These are phyloP conservation scores for Ascoidea tarda DNA, from an alignment of 805 yeast genomes.

Conservation along the genomic window DNA sequence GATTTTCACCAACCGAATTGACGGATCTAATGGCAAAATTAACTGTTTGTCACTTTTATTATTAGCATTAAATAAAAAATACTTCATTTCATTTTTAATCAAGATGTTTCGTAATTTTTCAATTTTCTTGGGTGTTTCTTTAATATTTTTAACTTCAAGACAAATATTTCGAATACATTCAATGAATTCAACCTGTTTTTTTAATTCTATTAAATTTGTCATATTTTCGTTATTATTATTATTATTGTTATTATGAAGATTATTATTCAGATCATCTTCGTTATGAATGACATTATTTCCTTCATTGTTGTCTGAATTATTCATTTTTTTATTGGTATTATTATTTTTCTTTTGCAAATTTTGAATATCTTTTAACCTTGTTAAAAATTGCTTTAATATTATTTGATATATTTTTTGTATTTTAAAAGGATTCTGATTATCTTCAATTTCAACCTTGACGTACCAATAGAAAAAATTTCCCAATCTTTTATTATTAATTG, in stretches of 20 bases:
- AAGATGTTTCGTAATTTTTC: slow-evolving; percentile 51
- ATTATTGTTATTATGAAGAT: not conserved
- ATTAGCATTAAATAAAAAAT: slow-evolving; percentile 20
- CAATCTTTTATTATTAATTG: slow-evolving; percentile 47
- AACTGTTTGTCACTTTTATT: slow-evolving; percentile 39
- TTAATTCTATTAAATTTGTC: slow-evolving; percentile 4
- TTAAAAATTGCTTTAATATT: slow-evolving; percentile 30
- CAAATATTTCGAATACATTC: slow-evolving; percentile 52
- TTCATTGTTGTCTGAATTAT: not conserved
- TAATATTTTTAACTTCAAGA: slow-evolving; percentile 42
- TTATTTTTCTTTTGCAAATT: not conserved
- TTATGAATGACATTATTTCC: not conserved
- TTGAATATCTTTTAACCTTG: slow-evolving; percentile 8
- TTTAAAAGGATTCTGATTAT: slow-evolving; percentile 25
- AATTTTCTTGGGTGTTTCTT: slow-evolving; percentile 66
- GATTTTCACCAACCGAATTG: slow-evolving; percentile 57
- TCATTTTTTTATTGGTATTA: slow-evolving; percentile 1
- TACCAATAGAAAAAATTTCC: slow-evolving; percentile 90
- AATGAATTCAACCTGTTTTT: slow-evolving; percentile 54
- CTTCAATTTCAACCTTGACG: slow-evolving; percentile 76
- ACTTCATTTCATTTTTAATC: slow-evolving; percentile 21
- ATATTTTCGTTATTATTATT: not conserved
- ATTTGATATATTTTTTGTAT: slow-evolving; percentile 23
- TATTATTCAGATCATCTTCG: not conserved
- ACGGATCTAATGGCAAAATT: slow-evolving; percentile 75